phyloP scores from a whole-genome alignment of 202 grass and related monocot species.

The Setaria italica region DNA sequence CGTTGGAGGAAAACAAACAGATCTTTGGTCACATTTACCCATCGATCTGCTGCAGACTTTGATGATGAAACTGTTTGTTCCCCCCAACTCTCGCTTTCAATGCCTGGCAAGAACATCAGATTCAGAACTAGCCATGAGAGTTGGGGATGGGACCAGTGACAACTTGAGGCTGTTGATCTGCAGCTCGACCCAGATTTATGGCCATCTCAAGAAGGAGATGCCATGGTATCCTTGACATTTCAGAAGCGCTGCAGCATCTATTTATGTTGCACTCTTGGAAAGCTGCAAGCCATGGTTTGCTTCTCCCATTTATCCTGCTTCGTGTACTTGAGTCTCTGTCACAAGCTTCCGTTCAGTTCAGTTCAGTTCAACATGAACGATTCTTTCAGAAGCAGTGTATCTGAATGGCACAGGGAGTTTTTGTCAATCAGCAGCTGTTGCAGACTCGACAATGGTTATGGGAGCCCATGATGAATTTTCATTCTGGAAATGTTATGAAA shows the following conservation, averaged over 20 bases:
- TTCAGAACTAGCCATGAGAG: no score
- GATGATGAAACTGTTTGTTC: not conserved
- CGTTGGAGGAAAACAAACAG: not conserved
- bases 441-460: not conserved
- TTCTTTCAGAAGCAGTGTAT: not conserved
- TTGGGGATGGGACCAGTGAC: no score
- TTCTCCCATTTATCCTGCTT: not conserved
- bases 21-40: not conserved
- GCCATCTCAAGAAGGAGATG: not conserved
- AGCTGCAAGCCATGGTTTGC: not conserved
- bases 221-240: not conserved
- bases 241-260: not conserved
- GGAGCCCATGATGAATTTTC: not conserved
- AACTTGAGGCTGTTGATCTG: not conserved
- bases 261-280: not conserved
- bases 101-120: not conserved
- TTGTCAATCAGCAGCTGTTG: not conserved
- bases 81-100: not conserved
- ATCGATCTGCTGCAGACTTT: not conserved
- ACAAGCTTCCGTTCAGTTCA: not conserved
- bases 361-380: not conserved
- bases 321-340: not conserved
- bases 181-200: not conserved
- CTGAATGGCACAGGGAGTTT: not conserved
- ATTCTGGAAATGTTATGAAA: not conserved